A percentile compares a stretch with the other conserved stretches of the same genome.
Conservation (phyloP, 1,284 basidiomycete species). For the Pterulicium gracile region DNA sequence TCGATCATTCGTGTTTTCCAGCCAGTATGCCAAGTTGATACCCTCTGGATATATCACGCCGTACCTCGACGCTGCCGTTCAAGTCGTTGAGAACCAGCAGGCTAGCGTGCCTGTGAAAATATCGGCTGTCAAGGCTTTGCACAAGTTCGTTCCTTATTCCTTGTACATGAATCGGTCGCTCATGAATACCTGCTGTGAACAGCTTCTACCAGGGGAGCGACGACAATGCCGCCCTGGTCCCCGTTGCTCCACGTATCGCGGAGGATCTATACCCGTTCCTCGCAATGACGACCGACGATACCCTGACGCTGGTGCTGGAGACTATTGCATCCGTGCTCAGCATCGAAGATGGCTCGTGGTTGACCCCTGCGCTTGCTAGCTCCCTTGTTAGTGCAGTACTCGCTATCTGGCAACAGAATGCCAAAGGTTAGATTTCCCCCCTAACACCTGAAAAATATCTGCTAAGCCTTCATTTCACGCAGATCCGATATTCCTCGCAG, state of each 20-base stretch:
- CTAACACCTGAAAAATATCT: not conserved
- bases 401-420: slow-evolving; percentile 77
- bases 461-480: slow-evolving; percentile 7
- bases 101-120: slow-evolving; percentile 82
- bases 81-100: slow-evolving; percentile 67
- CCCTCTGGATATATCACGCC: slow-evolving; percentile 65
- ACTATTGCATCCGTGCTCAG: slow-evolving; percentile 71
- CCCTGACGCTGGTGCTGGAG: slow-evolving; percentile 85
- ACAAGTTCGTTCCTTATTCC: slow-evolving; percentile 50
- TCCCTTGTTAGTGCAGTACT: slow-evolving; percentile 58
- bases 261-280: slow-evolving; percentile 80
- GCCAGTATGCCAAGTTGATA: slow-evolving; percentile 74
- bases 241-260: slow-evolving; percentile 69
- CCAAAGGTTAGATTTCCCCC: slow-evolving; percentile 44
- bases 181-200: slow-evolving; percentile 4
- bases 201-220: slow-evolving; percentile 64
- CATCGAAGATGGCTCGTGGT: slow-evolving; percentile 63
- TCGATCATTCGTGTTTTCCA: slow-evolving; percentile 89
- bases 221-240: slow-evolving; percentile 39
- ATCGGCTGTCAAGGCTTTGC: slow-evolving; percentile 85
- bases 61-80: slow-evolving; percentile 80
- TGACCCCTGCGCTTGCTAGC: slow-evolving; percentile 51
- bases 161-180: slow-evolving; percentile 1
- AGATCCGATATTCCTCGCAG: slow-evolving; percentile 87
- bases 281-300: slow-evolving; percentile 73